These are phyloP conservation scores for Ophiosphaerella herpotricha DNA, from an alignment of 2,329 filamentous ascomycete genomes.

Conservation along the genomic window DNA sequence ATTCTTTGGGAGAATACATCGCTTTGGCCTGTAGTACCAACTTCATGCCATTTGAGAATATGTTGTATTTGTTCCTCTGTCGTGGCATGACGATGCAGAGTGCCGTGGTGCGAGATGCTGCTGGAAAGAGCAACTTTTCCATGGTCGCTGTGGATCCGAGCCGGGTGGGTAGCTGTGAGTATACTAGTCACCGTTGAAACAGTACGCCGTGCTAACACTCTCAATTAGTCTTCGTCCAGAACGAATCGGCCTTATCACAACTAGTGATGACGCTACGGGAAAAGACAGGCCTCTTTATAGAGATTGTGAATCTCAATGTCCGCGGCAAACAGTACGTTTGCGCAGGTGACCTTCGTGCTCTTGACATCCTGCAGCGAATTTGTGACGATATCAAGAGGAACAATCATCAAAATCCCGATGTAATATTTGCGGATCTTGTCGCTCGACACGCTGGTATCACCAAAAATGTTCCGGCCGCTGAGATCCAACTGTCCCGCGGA, in stretches of 20 bases:
- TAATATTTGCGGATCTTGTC: slow-evolving; percentile 5
- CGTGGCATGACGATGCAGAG: slow-evolving; percentile 26
- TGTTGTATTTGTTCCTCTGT: slow-evolving; percentile 22
- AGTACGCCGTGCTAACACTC: too few species aligned
- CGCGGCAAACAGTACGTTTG: slow-evolving; percentile 36
- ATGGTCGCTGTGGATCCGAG: slow-evolving; percentile 26
- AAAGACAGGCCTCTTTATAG: slow-evolving; percentile 8
- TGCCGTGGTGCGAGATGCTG: slow-evolving; percentile 19
- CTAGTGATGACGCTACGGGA: slow-evolving; percentile 27
- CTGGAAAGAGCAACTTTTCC: slow-evolving; percentile 14
- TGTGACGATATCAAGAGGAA: slow-evolving; percentile 8
- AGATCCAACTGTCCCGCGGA: slow-evolving; percentile 18
- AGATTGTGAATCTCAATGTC: slow-evolving; percentile 31
- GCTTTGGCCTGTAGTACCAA: slow-evolving; percentile 15
- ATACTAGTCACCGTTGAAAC: too few species aligned
- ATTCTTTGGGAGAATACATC: slow-evolving; percentile 17
- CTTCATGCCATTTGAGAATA: slow-evolving; percentile 19
- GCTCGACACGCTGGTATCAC: neutral
- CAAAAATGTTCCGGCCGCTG: neutral
- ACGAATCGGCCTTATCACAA: slow-evolving; percentile 9
- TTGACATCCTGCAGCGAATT: slow-evolving; percentile 15
- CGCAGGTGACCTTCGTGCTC: slow-evolving; percentile 34
- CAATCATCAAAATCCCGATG: neutral
- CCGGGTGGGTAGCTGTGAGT: slow-evolving; percentile 8
- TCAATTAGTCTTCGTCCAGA: too few species aligned